Percentiles rank a stretch among this genome's conserved stretches.
Evolutionary conservation across 2,329 filamentous ascomycete genomes (phyloP).

Genomic region (Thermoascus crustaceus): DNA sequence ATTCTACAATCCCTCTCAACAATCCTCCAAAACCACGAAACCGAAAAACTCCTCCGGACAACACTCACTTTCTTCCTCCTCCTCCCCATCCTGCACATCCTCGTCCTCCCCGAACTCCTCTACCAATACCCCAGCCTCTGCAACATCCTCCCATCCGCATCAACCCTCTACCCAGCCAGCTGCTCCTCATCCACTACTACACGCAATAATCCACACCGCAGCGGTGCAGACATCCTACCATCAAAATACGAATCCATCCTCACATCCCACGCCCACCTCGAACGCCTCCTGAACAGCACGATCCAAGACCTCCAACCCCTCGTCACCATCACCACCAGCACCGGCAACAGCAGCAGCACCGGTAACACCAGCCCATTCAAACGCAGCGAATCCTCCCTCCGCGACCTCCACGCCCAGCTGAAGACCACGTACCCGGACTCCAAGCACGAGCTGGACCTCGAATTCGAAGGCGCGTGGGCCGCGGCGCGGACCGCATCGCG

Average conservation of each 20-base stretch:
- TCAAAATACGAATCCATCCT: slow-evolving; percentile 13
- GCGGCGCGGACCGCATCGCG: slow-evolving; percentile 24
- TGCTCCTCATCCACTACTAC: too few relatives aligned
- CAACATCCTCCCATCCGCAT: slow-evolving; percentile 14
- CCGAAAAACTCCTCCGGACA: neutral
- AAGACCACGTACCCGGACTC: slow-evolving; percentile 20
- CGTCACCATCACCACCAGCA: too few relatives aligned
- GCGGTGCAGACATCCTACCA: too few relatives aligned
- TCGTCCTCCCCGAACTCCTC: slow-evolving; percentile 28
- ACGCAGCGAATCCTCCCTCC: slow-evolving; percentile 24
- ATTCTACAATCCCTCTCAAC: slow-evolving; percentile 3
- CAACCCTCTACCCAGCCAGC: slow-evolving; percentile 21
- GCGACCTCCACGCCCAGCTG: slow-evolving; percentile 18
- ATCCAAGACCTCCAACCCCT: slow-evolving; percentile 23
- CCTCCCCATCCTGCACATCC: slow-evolving; percentile 22
- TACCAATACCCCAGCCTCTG: slow-evolving; percentile 25
- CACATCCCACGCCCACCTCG: slow-evolving; percentile 17
- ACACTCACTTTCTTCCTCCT: neutral
- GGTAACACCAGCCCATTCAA: slow-evolving; percentile 18
- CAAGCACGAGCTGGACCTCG: slow-evolving; percentile 29
- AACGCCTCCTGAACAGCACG: slow-evolving; percentile 22
- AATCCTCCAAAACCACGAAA: slow-evolving; percentile 4
- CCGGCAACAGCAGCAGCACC: too few relatives aligned
- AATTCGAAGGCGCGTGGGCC: slow-evolving; percentile 27
- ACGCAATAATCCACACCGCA: too few relatives aligned